These are phyloP conservation scores for Pterulicium gracile DNA, from an alignment of 1,284 basidiomycete genomes.

Conservation along the genomic window DNA sequence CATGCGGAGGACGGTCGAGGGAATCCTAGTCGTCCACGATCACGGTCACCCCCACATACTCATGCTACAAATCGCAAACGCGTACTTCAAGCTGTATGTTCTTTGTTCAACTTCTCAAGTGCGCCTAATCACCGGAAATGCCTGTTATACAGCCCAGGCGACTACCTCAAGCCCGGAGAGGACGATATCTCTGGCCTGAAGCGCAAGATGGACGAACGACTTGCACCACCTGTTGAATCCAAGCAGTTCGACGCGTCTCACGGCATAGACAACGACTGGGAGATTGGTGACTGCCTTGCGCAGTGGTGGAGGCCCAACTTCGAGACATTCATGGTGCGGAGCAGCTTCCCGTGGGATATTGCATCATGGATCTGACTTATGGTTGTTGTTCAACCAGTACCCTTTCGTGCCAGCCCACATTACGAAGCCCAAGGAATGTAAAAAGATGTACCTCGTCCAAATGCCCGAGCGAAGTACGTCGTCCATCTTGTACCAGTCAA, in stretches of 20 bases:
- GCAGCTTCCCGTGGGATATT: conserved; percentile 7
- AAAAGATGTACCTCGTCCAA: conserved; percentile 91
- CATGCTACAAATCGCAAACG: conserved; percentile 97
- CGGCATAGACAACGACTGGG: conserved; percentile 83
- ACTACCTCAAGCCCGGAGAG: conserved; percentile 94
- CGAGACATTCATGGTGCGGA: conserved; percentile 91
- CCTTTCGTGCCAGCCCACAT: conserved; percentile 96
- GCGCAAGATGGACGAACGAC: conserved; percentile 76
- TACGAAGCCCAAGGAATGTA: conserved; percentile 96
- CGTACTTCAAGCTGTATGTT: conserved; percentile 90
- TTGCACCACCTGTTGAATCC: conserved; percentile 63
- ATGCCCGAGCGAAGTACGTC: conserved; percentile 87
- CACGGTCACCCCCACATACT: conserved; percentile 93
- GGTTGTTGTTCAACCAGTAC: conserved; percentile 46
- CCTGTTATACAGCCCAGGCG: conserved; percentile 96
- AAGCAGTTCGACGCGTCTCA: conserved; percentile 59
- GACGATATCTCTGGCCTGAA: conserved; percentile 87
- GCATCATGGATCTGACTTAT: conserved; percentile 1
- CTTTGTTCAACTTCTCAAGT: conserved; percentile 4
- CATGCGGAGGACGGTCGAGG: conserved; percentile 90
- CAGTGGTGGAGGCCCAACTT: conserved; percentile 98
- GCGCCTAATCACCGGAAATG: conserved; percentile 1
- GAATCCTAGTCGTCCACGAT: conserved; percentile 92
- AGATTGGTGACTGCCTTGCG: conserved; percentile 87
- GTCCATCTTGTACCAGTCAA: too few relatives aligned